Evolutionary conservation across 495 filamentous ascomycete species (phyloP), one percentile per base, ranked within the genome.

Genomic region (Sphaerosporella brunnea): DNA sequence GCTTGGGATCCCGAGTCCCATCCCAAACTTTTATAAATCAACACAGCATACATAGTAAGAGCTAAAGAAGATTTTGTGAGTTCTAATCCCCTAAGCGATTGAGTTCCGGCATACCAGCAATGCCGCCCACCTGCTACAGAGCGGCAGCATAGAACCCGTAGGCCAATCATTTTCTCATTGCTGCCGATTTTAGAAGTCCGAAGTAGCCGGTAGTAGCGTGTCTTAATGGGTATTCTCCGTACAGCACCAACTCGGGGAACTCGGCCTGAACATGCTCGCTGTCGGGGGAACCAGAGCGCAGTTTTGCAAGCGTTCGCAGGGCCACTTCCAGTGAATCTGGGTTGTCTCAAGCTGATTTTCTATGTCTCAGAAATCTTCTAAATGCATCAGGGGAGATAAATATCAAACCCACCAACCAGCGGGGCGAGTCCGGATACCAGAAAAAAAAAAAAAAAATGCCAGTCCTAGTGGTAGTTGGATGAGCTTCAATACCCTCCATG

Each of bases 1-100:
- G 61, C 59, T 23, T 66, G 61, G 0, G 56, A 59, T n/a, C 64
- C 64, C 15, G 50, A 37, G 36, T 62, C 46, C 59, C 59, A 67
- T 23, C 62, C 62, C 7, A 67, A 59, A 28, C 59, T 62, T 37
- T 67, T 44, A 36, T 64, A 66, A 37, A 65, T 66, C 9, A 65
- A 49, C 2, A 62, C 59, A 2, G 61, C 64, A 39, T 66, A 66
- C 64, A 66, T 64, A 3, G 54, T 57, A 5, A 59, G 28, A 5
- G 56, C 56, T 13, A n/a, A n/a, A n/a, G n/a, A n/a, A n/a, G n/a
- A n/a, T n/a, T n/a, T n/a, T n/a, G n/a, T n/a, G n/a, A n/a, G n/a
- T n/a, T n/a, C n/a, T n/a, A n/a, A n/a, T n/a, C n/a, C n/a, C n/a
- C n/a, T n/a, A n/a, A n/a, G n/a, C n/a, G n/a, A n/a, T n/a, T n/a